phyloP scores from a whole-genome alignment of 23 red algal genomes.

The Agarophyton chilense region DNA sequence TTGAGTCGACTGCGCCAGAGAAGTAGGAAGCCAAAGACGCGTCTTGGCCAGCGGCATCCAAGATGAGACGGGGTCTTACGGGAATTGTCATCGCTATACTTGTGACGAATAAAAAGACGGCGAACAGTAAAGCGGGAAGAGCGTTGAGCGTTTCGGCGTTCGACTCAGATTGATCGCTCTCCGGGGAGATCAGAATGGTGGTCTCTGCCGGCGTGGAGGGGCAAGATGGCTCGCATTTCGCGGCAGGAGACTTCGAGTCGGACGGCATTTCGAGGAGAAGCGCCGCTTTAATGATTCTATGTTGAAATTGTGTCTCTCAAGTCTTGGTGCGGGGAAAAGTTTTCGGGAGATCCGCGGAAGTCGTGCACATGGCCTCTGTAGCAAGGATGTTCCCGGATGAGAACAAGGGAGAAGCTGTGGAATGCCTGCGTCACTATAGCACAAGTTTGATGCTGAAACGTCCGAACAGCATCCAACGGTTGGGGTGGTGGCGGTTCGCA shows the following conservation, averaged over 20 bases:
- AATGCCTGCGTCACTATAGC: too few species aligned
- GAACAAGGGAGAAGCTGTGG: too few species aligned
- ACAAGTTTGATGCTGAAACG: too few species aligned
- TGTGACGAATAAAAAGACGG: conserved; percentile 50
- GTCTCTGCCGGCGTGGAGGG: background rate
- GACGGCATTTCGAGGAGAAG: background rate
- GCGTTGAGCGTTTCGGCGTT: background rate
- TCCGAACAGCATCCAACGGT: too few species aligned
- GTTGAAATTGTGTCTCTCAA: too few species aligned
- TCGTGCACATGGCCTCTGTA: too few species aligned
- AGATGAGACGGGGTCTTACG: conserved; percentile 65
- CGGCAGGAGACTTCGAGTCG: background rate
- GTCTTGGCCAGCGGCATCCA: conserved; percentile 45
- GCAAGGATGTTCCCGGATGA: too few species aligned
- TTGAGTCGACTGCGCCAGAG: conserved; percentile 25
- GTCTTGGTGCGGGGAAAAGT: too few species aligned
- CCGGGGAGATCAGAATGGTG: conserved; percentile 1
- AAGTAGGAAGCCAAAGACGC: conserved; percentile 39
- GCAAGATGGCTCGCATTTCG: background rate
- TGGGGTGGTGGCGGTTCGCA: too few species aligned
- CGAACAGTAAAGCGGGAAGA: conserved; percentile 18
- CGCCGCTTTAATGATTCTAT: too few species aligned
- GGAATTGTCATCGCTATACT: conserved; percentile 66
- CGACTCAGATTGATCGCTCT: background rate
- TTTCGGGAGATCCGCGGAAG: too few species aligned